Percentiles rank a stretch among this genome's conserved stretches.
Conservation (phyloP, 805 yeast genomes). For the Wickerhamiella alocasiicola region DNA sequence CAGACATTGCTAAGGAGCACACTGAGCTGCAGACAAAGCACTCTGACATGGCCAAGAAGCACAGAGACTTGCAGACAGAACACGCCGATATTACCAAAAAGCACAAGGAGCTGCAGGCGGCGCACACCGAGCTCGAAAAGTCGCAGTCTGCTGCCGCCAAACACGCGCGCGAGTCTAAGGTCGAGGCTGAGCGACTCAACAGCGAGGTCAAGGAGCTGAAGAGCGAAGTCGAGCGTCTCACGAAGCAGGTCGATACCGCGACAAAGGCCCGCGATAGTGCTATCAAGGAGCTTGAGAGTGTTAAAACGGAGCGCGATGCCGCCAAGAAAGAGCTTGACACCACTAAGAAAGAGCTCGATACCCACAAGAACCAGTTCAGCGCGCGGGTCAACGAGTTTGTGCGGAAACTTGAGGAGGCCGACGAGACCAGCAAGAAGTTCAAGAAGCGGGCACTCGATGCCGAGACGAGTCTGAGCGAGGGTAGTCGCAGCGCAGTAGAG, state of each 20-base stretch:
- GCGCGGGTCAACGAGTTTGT: constrained; percentile 4
- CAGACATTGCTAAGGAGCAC: constrained; percentile 2
- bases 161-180: constrained; percentile 2
- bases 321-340: constrained; percentile 1
- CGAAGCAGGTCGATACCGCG: background rate
- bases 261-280: background rate
- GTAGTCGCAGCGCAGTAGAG: too few relatives aligned
- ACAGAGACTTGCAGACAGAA: background rate
- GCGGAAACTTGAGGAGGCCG: constrained; percentile 4
- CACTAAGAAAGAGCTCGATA: background rate
- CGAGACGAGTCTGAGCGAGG: background rate
- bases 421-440: constrained; percentile 9
- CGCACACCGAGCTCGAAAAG: constrained; percentile 11
- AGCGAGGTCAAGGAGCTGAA: constrained; percentile 2
- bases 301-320: background rate
- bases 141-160: constrained; percentile 8
- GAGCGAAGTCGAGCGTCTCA: constrained; percentile 1
- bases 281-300: background rate
- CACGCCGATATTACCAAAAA: background rate
- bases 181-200: constrained; percentile 4
- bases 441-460: constrained; percentile 1
- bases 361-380: constrained; percentile 2
- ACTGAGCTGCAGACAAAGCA: background rate
- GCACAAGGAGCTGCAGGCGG: constrained; percentile 10
- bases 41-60: background rate